Evolutionary conservation across 75 land plant species (phyloP), one percentile per base, ranked within the genome.

Genomic region (Selaginella moellendorffii): DNA sequence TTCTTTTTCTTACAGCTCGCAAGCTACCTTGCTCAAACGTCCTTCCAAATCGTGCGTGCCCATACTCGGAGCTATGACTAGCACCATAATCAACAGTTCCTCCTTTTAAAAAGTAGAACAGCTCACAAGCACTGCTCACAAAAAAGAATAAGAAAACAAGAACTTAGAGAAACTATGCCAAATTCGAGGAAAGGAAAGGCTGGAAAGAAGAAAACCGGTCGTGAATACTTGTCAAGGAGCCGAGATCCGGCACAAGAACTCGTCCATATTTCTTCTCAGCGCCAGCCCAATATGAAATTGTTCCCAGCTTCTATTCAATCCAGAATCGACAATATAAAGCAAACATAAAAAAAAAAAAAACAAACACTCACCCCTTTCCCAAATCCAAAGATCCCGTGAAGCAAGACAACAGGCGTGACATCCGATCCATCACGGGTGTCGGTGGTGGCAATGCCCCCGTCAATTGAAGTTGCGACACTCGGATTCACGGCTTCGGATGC

Each of bases 31-130:
- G 76, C 24, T 74, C 71, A 63, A 85, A 89, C 29, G 79, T 52
- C 29, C 73, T 75, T 22, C 96, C 98, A 60, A 78, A 93, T 66
- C 74, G 84, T 9, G 83, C 77, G 66, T 93, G 98, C 52, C 87
- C 87, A 77, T 61, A 83, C 52, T 68, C 67, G 53, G 64, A 66
- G 68, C 98, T 89, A 52, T 86, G 96, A 62, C 83, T 83, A 68
- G 78, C 81, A n/a, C 98, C 98, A 69, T 85, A 93, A 69, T 93
- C 96, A 18, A 93, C 87, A 23, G 69, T 75, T 30, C 98, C 98
- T n/a, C 98, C 98, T 71, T 93, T 93, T 74, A 93, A 69, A 54
- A 81, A 93, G 64, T 93, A 93, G 71, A 93, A 93, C 59, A 93
- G 78, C 28, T 85, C 96, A 2, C 98, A 56, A 10, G 98, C 96